These are phyloP conservation scores for Zymoseptoria tritici DNA, from an alignment of 2,329 filamentous ascomycete species.

Conservation along the genomic window DNA sequence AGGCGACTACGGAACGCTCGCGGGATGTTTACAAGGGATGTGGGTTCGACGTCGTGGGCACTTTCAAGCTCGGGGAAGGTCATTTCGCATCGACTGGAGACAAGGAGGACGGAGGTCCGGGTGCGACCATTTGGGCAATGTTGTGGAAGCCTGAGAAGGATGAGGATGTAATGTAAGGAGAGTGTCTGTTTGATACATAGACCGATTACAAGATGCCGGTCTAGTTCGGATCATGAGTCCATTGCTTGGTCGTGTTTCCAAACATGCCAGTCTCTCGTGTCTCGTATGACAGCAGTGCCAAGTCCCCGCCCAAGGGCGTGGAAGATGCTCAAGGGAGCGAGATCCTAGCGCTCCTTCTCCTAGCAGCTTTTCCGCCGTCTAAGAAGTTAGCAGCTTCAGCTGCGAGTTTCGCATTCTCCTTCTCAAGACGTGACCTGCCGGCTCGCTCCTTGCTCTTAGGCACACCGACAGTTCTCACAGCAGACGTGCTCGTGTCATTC, in stretches of 20 bases:
- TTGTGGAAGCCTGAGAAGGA: slow-evolving; percentile 17
- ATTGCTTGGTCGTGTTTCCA: background rate
- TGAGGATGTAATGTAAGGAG: background rate
- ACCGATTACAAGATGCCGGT: background rate
- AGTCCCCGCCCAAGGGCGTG: background rate
- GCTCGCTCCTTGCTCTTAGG: background rate
- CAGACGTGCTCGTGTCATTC: background rate
- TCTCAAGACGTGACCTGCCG: background rate
- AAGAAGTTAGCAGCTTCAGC: background rate
- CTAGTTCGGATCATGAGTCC: background rate
- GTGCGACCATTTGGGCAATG: slow-evolving; percentile 21
- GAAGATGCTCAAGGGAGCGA: background rate
- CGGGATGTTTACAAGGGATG: slow-evolving; percentile 16
- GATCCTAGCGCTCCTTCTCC: background rate
- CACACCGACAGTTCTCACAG: background rate
- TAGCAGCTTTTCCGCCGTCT: background rate
- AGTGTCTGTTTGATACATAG: background rate
- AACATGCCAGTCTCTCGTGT: background rate
- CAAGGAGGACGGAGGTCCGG: slow-evolving; percentile 15
- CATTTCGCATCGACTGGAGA: slow-evolving; percentile 13
- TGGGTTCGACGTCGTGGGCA: slow-evolving; percentile 18
- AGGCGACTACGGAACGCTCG: slow-evolving; percentile 20
- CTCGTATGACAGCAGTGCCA: background rate
- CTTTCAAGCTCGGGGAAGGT: slow-evolving; percentile 16
- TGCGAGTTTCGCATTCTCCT: background rate